Conservation (phyloP, 2,329 filamentous ascomycete species). For the Aspergillus sp. region DNA sequence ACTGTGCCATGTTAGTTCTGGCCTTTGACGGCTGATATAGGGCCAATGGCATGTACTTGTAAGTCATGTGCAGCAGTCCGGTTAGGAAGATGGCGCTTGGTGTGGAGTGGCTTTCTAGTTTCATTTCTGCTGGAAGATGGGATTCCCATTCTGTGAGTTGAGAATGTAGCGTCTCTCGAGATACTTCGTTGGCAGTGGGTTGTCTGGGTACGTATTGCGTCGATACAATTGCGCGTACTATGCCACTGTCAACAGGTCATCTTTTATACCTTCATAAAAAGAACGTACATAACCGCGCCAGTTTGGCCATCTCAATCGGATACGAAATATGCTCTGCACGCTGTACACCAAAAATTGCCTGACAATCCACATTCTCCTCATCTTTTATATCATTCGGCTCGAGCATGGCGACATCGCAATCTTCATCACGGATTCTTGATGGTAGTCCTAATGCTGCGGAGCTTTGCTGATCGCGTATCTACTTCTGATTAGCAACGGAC, state of each 20-base stretch:
- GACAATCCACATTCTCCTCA: conserved; percentile 19
- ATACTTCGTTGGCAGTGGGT: conserved; percentile 14
- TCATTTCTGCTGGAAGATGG: conserved; percentile 28
- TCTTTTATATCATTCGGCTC: conserved; percentile 32
- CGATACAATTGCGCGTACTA: conserved; percentile 23
- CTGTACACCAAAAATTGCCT: conserved; percentile 24
- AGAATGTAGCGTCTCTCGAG: conserved; percentile 19
- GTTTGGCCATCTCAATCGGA: conserved; percentile 33
- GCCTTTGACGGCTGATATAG: background rate
- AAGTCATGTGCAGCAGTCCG: conserved; percentile 40
- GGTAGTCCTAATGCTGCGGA: conserved; percentile 41
- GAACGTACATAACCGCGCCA: conserved; percentile 30
- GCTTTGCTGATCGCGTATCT: conserved; percentile 45
- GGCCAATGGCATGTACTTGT: conserved; percentile 28
- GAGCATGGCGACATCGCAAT: conserved; percentile 42
- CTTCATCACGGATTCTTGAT: conserved; percentile 43
- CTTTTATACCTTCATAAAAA: background rate
- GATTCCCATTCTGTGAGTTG: conserved; percentile 37
- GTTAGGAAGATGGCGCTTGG: conserved; percentile 32
- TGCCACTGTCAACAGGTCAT: background rate
- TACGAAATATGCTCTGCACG: conserved; percentile 28
- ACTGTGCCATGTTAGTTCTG: conserved; percentile 11
- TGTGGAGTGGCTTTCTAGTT: conserved; percentile 23
- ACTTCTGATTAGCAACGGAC: background rate
- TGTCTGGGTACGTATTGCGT: conserved; percentile 28